Evolutionary conservation across 2,329 filamentous ascomycete species (phyloP), one percentile per base, ranked within the genome.

Genomic region (Epichloe amarillans): DNA sequence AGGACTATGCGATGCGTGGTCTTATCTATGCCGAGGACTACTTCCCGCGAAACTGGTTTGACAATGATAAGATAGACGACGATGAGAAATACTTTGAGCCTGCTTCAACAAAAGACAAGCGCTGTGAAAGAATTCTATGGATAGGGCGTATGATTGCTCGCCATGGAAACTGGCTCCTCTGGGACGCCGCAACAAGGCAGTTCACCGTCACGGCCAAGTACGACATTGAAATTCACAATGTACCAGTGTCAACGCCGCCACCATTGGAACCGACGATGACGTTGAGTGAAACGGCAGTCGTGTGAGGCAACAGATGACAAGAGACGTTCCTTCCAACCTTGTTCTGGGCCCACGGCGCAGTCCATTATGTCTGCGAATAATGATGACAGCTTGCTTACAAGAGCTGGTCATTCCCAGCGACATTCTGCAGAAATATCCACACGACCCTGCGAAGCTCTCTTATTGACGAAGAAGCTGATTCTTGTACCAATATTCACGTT

Each of bases 1-100:
- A 88, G 46, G 85, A 89, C 53, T 86, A 79, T 55, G 72, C 77
- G 0, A 73, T 87, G 50, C 72, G 82, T 1, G 84, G 84, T 0
- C 66, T 86, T 1, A 62, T 80, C 2, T 86, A 80, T 69, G 69
- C 74, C 0, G 71, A 79, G 2, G 69, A 70, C 11, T 83, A 83
- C 51, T 82, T 77, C 49, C 80, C 82, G 0, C 51, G 64, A 0
- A 66, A 71, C 0, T 86, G 78, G 77, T 86, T 86, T 58, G 56
- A 61, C 0, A 71, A 72, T 8, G 72, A 74, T 1, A 74, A 75
- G 52, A 71, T 81, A 5, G 82, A 86, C 26, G 82, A 86, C n/a
- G 80, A 84, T 11, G 82, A 86, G 53, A 76, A 81, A 41, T 75
- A 74, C 15, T 75, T 86, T 44, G 83, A 86, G 58, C 64, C 77